Evolutionary conservation across 495 filamentous ascomycete species (phyloP), one percentile per base, ranked within the genome.

Genomic region (Thermothielavioides terrestris): DNA sequence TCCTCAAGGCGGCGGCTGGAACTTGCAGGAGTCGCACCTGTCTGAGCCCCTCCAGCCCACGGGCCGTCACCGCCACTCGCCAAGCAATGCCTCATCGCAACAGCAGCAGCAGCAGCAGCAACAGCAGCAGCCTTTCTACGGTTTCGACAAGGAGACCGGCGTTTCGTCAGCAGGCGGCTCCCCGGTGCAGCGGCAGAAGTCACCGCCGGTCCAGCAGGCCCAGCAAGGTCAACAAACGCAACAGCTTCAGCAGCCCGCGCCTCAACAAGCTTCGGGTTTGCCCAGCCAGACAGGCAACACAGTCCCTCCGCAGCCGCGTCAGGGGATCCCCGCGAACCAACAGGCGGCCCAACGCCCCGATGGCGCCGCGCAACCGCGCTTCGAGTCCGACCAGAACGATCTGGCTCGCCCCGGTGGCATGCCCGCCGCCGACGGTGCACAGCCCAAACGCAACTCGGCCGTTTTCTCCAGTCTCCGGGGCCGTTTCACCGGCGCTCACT

Each of bases 121-220:
- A 22, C 42, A 45, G 27, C 42, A 50, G 14, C 61, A 61, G 20
- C 42, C 56, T 0, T 69, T 57, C 37, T 61, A 65, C 35, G 65
- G 57, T 14, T 71, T 62, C 30, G 72, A 76, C 27, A 76, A 76
- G 50, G 73, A 76, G 49, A 71, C 68, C 2, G 71, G 57, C 34
- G 52, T 56, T 1, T 28, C 61, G 11, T 34, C 32, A 3, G 48
- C 58, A 9, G 10, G 14, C n/a, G 7, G 6, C 32, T 46, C 46
- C 7, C 45, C 44, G 28, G 38, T 12, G 34, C 61, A 57, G 49
- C 52, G 34, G 7, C 39, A 54, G 23, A 59, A 54, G 12, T 34
- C 49, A 7, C 54, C 44, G 27, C 52, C 52, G 26, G 12, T 14
- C 8, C 46, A 58, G n/a, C 54, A 60, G 18, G 45, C 55, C 25